phyloP scores from a whole-genome alignment of 2,329 filamentous ascomycete species.

The Penicillium hesseltinei region DNA sequence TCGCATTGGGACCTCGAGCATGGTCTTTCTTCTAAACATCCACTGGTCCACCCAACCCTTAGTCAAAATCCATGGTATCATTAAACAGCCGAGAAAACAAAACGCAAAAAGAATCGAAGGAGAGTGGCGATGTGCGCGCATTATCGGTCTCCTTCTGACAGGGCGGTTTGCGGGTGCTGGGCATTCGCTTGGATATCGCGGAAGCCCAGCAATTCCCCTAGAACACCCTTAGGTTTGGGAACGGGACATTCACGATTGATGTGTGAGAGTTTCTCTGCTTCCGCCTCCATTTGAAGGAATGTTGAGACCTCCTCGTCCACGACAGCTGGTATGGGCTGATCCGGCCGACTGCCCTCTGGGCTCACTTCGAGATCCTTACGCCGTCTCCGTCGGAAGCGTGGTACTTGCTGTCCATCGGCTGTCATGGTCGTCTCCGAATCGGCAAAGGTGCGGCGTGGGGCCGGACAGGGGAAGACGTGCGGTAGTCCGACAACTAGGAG shows the following conservation, averaged over 20 bases:
- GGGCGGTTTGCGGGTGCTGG: conserved; percentile 16
- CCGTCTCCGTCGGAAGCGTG: conserved; percentile 36
- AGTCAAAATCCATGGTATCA: conserved; percentile 27
- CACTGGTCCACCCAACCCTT: conserved; percentile 3
- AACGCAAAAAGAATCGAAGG: not conserved
- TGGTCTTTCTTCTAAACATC: conserved; percentile 7
- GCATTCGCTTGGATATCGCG: conserved; percentile 38
- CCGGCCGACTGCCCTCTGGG: conserved; percentile 14
- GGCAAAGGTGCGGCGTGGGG: conserved; percentile 70
- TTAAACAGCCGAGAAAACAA: conserved; percentile 20
- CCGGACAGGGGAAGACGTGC: conserved; percentile 87
- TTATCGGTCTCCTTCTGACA: conserved; percentile 18
- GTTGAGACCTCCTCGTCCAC: conserved; percentile 45
- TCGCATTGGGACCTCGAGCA: conserved; percentile 7
- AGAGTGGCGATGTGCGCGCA: not conserved
- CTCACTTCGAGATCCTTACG: conserved; percentile 33
- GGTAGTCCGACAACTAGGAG: conserved; percentile 91
- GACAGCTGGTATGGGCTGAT: conserved; percentile 17
- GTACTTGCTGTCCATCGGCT: conserved; percentile 45
- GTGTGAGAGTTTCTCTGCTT: conserved; percentile 42
- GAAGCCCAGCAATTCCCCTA: conserved; percentile 75
- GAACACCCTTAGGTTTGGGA: conserved; percentile 78
- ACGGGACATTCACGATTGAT: conserved; percentile 78
- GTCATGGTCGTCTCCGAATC: conserved; percentile 58
- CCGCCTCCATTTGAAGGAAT: conserved; percentile 43